Evolutionary conservation across 306 rosid genomes (phyloP).

Genomic region (Arachis hypogaea): DNA sequence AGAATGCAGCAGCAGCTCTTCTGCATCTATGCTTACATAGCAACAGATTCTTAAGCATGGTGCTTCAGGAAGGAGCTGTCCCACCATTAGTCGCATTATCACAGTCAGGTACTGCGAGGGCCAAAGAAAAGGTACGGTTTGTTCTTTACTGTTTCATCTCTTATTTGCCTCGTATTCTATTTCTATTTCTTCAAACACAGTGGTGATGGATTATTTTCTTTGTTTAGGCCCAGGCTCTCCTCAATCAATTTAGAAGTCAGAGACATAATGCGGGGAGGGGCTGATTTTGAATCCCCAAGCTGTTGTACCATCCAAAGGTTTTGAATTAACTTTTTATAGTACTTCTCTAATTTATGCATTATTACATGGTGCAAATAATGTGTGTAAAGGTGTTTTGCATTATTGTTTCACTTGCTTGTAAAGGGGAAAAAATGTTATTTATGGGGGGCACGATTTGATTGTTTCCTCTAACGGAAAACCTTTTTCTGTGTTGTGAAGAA

Average conservation of each 20-base stretch:
- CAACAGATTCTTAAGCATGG: slow-evolving; percentile 58
- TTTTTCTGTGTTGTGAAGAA: slow-evolving; percentile 39
- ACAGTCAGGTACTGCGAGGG: slow-evolving; percentile 95
- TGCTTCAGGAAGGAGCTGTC: slow-evolving; percentile 94
- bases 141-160: slow-evolving; percentile 26
- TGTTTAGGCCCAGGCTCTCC: slow-evolving; percentile 91
- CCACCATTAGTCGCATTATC: slow-evolving; percentile 92
- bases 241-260: slow-evolving; percentile 86
- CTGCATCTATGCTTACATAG: slow-evolving; percentile 75
- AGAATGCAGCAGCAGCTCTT: slow-evolving; percentile 96
- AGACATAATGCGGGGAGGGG: slow-evolving; percentile 91
- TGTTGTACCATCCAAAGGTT: slow-evolving; percentile 43
- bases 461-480: slow-evolving; percentile 53
- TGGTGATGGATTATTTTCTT: slow-evolving; percentile 33
- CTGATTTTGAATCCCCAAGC: slow-evolving; percentile 50
- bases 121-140: slow-evolving; percentile 82
- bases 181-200: slow-evolving; percentile 11
- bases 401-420: slow-evolving; percentile 52
- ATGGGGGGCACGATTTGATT: slow-evolving; percentile 45
- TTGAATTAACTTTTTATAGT: slow-evolving; percentile 53
- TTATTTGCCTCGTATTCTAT: slow-evolving; percentile 16
- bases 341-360: slow-evolving; percentile 53
- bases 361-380: slow-evolving; percentile 64
- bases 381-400: slow-evolving; percentile 51
- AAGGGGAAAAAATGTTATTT: slow-evolving; percentile 44